Evolutionary conservation across 169 alveolate genomes (phyloP), one percentile per base, ranked within the genome.

Genomic region (Eimeria acervulina): DNA sequence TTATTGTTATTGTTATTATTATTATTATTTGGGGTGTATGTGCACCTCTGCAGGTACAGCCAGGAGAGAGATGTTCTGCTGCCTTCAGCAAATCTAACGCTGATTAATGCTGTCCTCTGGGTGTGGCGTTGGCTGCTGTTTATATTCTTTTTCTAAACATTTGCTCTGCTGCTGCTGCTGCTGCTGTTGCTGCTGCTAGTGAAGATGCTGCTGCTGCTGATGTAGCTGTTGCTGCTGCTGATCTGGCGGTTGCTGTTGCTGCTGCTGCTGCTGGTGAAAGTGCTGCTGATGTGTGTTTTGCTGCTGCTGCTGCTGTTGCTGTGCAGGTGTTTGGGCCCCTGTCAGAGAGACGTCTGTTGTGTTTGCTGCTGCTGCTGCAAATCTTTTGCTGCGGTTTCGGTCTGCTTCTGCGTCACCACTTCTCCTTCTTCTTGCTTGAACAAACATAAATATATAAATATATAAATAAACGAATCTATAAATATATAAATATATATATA

Each of bases 291-390:
- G n/a, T n/a, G n/a, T n/a, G n/a, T n/a, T n/a, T n/a, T n/a, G n/a
- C n/a, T n/a, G n/a, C n/a, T n/a, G n/a, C n/a, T n/a, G n/a, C n/a
- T n/a, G n/a, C n/a, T n/a, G n/a, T n/a, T n/a, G n/a, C n/a, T n/a
- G n/a, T n/a, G n/a, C n/a, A n/a, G n/a, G n/a, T n/a, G n/a, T n/a
- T n/a, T n/a, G n/a, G n/a, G n/a, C n/a, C n/a, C 21, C 96, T 95
- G 94, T 97, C 98, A 63, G 99, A 99, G 96, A 96, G 97, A 93
- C 97, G 97, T 28, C 95, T 98, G 21, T 98, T 98, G 55, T 90
- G 95, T 84, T 88, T 93, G 26, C 96, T 98, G 68, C 83, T 98
- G 7, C 26, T 96, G 10, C 96, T 98, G 83, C 98, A 99, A 96
- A 95, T 98, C 13, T 10, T 97, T 8, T 98, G 98, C 63, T 96